These are phyloP conservation scores for Colletotrichum coccodes DNA, from an alignment of 2,329 filamentous ascomycete genomes.

Conservation along the genomic window DNA sequence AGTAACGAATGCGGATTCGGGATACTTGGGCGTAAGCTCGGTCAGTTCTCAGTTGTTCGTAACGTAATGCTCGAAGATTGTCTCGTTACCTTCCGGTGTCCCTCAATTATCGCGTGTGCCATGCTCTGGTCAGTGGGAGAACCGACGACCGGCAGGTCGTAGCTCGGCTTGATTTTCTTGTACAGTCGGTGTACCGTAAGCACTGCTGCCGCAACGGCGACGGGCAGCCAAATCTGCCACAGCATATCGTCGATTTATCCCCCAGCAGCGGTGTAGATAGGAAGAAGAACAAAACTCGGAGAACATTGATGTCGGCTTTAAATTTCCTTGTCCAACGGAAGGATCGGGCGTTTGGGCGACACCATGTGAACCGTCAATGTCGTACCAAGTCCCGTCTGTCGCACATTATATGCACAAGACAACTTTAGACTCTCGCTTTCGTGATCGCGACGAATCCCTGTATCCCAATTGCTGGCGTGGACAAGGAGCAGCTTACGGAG, in stretches of 20 bases:
- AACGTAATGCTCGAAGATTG: rapidly evolving
- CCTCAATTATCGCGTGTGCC: constrained; percentile 2
- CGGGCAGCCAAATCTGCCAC: constrained; percentile 13
- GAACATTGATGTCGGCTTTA: not conserved
- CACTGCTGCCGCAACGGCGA: not conserved
- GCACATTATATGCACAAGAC: not conserved
- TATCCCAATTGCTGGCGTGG: not conserved
- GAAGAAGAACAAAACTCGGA: not conserved
- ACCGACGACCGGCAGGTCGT: constrained; percentile 13
- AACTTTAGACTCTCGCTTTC: not conserved
- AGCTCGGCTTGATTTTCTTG: constrained; percentile 9
- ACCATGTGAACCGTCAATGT: not conserved
- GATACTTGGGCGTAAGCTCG: not conserved
- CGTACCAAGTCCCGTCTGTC: not conserved
- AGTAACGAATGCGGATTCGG: constrained; percentile 21
- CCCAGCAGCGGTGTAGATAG: not conserved
- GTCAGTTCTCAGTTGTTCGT: not conserved
- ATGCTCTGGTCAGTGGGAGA: constrained; percentile 5
- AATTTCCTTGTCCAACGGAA: not conserved
- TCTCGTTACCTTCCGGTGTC: constrained; percentile 4
- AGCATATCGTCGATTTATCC: constrained; percentile 3
- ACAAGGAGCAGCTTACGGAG: not conserved
- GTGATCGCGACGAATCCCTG: not conserved
- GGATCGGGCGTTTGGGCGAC: not conserved
- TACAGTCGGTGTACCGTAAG: not conserved